phyloP scores from a whole-genome alignment of 495 filamentous ascomycete genomes.

The Cudoniella acicularis region DNA sequence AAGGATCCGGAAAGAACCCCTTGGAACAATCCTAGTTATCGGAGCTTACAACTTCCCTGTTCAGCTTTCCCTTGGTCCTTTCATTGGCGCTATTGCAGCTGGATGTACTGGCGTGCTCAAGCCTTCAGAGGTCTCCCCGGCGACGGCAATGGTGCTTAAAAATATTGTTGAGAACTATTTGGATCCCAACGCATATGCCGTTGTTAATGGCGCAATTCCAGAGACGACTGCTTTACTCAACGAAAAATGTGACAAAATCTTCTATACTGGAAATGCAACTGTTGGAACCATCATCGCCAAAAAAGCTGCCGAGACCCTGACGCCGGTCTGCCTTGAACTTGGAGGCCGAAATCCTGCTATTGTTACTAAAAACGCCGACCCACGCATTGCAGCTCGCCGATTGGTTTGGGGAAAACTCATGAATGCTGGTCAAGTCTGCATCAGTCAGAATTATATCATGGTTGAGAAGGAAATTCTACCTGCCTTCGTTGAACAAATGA shows the following conservation, averaged over 20 bases:
- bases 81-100: constrained; percentile 87
- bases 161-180: constrained; percentile 68
- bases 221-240: constrained; percentile 80
- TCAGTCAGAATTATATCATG: constrained; percentile 84
- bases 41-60: constrained; percentile 92
- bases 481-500: constrained; percentile 71
- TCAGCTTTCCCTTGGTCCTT: constrained; percentile 70
- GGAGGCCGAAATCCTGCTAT: constrained; percentile 91
- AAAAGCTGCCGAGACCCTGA: constrained; percentile 88
- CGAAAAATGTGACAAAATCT: constrained; percentile 95
- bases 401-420: constrained; percentile 82
- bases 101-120: constrained; percentile 89
- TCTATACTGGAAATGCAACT: constrained; percentile 77
- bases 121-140: constrained; percentile 77
- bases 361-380: constrained; percentile 75
- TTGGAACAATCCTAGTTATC: constrained; percentile 81
- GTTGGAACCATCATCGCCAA: constrained; percentile 87
- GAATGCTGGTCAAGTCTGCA: constrained; percentile 86
- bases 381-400: constrained; percentile 75
- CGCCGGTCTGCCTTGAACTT: constrained; percentile 83
- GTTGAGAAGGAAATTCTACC: constrained; percentile 70
- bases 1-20: constrained; percentile 81
- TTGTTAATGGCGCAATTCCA: constrained; percentile 75
- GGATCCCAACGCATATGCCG: constrained; percentile 70
- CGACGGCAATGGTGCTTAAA: constrained; percentile 73